phyloP scores from a whole-genome alignment of 2,329 filamentous ascomycete species.

The Botrytis fabae region DNA sequence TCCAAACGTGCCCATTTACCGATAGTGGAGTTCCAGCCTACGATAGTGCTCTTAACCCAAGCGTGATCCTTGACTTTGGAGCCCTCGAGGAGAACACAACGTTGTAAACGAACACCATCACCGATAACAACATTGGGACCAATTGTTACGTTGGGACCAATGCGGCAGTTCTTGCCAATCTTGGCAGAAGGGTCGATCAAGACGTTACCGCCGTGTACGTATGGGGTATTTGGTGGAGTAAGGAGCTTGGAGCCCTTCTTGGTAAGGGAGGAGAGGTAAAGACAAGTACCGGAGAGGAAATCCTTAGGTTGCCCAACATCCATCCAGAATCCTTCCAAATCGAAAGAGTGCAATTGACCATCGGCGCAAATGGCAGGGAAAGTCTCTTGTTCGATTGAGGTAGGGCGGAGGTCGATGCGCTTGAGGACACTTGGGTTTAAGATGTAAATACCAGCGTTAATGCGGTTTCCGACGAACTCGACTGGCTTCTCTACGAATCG shows the following conservation, averaged over 20 bases:
- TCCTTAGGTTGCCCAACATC: slow-evolving; percentile 98
- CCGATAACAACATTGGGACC: slow-evolving; percentile 90
- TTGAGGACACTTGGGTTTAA: slow-evolving; percentile 88
- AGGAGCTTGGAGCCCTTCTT: slow-evolving; percentile 89
- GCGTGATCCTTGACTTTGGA: slow-evolving; percentile 98
- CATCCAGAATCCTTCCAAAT: slow-evolving; percentile 99
- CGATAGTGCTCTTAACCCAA: slow-evolving; percentile 98
- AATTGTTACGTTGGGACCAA: slow-evolving; percentile 95
- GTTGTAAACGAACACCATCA: slow-evolving; percentile 90
- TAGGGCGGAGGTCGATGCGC: slow-evolving; percentile 93
- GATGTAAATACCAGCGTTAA: slow-evolving; percentile 98
- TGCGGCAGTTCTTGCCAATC: slow-evolving; percentile 98
- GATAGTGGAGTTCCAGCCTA: slow-evolving; percentile 96
- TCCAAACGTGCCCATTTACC: slow-evolving; percentile 95
- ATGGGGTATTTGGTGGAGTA: slow-evolving; percentile 70
- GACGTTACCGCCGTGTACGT: slow-evolving; percentile 90
- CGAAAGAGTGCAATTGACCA: slow-evolving; percentile 90
- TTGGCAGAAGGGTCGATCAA: slow-evolving; percentile 91
- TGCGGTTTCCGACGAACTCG: slow-evolving; percentile 97
- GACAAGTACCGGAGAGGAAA: slow-evolving; percentile 92
- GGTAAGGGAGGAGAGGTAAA: slow-evolving; percentile 89
- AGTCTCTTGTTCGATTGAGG: slow-evolving; percentile 97
- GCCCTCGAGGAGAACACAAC: slow-evolving; percentile 83
- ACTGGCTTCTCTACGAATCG: slow-evolving; percentile 99
- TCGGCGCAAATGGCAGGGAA: slow-evolving; percentile 93